Percentiles rank a stretch among this genome's conserved stretches.
phyloP scores from a whole-genome alignment of 176 grass and related monocot species.

The Oryza officinalis region DNA sequence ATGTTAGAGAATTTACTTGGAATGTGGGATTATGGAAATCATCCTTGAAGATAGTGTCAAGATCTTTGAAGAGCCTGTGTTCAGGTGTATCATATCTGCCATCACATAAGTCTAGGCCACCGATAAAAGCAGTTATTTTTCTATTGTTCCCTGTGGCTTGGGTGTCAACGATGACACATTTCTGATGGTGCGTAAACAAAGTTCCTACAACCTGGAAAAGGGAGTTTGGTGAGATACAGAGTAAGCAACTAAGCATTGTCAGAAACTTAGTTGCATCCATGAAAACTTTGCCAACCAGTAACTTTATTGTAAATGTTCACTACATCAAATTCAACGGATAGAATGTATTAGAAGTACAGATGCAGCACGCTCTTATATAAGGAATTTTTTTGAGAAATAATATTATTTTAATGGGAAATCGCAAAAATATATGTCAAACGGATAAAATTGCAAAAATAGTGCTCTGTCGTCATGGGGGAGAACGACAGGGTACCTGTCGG shows the following conservation, averaged over 20 bases:
- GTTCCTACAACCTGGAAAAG: conserved; percentile 84
- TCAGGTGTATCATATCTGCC: conserved; percentile 95
- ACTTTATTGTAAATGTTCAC: background rate
- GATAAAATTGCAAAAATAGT: no score
- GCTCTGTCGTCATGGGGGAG: no score
- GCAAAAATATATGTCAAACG: no score
- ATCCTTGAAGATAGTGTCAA: conserved; percentile 66
- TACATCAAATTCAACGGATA: background rate
- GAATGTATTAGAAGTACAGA: background rate
- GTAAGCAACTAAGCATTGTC: conserved; percentile 47
- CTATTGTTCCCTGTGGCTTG: conserved; percentile 79
- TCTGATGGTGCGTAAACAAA: conserved; percentile 95
- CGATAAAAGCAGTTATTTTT: conserved; percentile 93
- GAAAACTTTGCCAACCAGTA: background rate
- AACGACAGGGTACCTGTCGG: no score
- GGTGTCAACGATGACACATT: conserved; percentile 90
- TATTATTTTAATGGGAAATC: no score
- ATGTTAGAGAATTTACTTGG: conserved; percentile 47
- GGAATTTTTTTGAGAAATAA: no score
- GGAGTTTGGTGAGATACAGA: conserved; percentile 28
- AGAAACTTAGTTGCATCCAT: background rate
- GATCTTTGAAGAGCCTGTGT: conserved; percentile 80
- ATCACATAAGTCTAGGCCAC: conserved; percentile 92
- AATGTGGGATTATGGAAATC: conserved; percentile 97
- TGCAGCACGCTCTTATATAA: background rate